phyloP scores from a whole-genome alignment of 2,329 filamentous ascomycete genomes.

The Fusarium ambrosium region DNA sequence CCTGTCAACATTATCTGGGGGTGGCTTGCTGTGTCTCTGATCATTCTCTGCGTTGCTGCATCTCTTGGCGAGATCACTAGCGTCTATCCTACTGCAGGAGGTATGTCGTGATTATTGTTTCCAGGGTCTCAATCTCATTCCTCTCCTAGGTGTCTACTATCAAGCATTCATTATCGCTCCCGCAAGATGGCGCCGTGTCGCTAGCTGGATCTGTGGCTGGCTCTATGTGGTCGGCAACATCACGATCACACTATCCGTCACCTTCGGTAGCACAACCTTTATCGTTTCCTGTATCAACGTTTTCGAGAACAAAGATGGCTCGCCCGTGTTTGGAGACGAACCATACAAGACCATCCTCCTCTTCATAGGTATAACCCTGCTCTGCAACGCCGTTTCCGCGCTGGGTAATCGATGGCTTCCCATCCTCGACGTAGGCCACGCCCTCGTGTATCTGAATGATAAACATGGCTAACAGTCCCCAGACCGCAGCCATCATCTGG shows the following conservation, averaged over 20 bases:
- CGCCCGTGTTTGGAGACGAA: slow-evolving; percentile 68
- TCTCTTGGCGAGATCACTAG: slow-evolving; percentile 29
- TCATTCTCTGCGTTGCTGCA: slow-evolving; percentile 21
- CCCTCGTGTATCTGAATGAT: neutral
- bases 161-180: slow-evolving; percentile 81
- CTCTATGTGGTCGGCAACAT: slow-evolving; percentile 76
- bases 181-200: slow-evolving; percentile 70
- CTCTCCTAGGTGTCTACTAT: slow-evolving; percentile 71
- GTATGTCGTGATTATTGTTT: neutral
- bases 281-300: slow-evolving; percentile 75
- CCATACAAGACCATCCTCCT: slow-evolving; percentile 69
- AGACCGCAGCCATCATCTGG: slow-evolving; percentile 82
- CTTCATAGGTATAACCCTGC: slow-evolving; percentile 76
- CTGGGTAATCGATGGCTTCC: slow-evolving; percentile 77
- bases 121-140: neutral
- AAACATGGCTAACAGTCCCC: neutral
- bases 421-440: slow-evolving; percentile 67
- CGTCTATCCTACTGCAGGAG: slow-evolving; percentile 24
- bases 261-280: slow-evolving; percentile 76
- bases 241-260: slow-evolving; percentile 76
- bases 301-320: slow-evolving; percentile 61
- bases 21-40: slow-evolving; percentile 21
- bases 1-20: slow-evolving; percentile 27
- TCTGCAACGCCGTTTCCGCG: slow-evolving; percentile 74
- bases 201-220: slow-evolving; percentile 79